Percentiles rank a stretch among this genome's conserved stretches.
Evolutionary conservation across 257 asterid species (phyloP).

Genomic region (Solanum dulcamara): DNA sequence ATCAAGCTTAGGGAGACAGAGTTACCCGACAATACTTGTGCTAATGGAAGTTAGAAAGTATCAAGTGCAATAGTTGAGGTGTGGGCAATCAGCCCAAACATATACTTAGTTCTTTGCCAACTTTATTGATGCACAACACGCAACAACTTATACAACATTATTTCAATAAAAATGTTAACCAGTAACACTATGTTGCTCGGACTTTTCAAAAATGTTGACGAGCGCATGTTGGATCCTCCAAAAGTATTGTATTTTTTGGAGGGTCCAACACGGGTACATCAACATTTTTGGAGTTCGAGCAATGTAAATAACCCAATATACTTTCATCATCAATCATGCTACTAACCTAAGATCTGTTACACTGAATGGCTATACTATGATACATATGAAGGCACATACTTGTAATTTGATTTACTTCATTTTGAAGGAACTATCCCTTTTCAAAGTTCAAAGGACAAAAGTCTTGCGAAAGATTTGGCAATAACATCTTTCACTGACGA

Average conservation of each 20-base stretch:
- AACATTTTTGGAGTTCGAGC: not conserved
- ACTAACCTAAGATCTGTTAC: not conserved
- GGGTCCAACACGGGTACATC: not conserved
- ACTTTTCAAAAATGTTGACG: not conserved
- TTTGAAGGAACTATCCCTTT: not conserved
- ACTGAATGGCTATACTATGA: not conserved
- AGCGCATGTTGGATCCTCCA: not conserved
- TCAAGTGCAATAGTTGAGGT: not conserved
- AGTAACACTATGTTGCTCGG: not conserved
- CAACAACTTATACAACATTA: not conserved
- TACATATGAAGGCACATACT: not conserved
- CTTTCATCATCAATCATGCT: not conserved
- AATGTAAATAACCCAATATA: not conserved
- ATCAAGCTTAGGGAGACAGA: not conserved
- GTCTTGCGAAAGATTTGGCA: not conserved
- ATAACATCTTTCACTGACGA: constrained; percentile 14
- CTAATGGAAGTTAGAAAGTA: not conserved
- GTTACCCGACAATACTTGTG: not conserved
- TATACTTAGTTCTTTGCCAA: no score
- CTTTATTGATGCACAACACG: not conserved
- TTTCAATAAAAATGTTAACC: not conserved
- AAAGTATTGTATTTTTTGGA: not conserved
- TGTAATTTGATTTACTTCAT: not conserved
- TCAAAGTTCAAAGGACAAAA: not conserved
- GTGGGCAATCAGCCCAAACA: not conserved